Conservation (phyloP, 495 filamentous ascomycete species). For the Rhypophila decipiens region DNA sequence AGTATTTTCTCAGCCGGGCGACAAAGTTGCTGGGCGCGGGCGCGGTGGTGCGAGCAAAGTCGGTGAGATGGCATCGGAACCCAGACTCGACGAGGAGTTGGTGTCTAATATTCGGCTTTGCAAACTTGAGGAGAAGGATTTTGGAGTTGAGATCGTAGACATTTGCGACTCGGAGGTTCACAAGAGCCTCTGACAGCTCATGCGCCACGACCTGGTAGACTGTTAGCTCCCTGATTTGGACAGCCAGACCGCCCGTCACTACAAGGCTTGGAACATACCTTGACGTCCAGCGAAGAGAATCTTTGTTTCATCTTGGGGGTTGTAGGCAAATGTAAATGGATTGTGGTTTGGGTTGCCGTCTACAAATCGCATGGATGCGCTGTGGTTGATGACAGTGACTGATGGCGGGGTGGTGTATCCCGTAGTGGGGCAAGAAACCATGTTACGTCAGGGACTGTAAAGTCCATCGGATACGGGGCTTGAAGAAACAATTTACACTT, state of each 20-base stretch:
- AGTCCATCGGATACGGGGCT: too few relatives aligned
- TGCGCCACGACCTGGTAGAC: slow-evolving; percentile 78
- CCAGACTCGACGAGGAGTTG: slow-evolving; percentile 90
- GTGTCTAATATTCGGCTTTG: slow-evolving; percentile 77
- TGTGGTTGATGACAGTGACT: too few relatives aligned
- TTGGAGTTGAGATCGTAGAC: slow-evolving; percentile 92
- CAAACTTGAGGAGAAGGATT: slow-evolving; percentile 89
- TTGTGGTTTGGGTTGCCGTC: too few relatives aligned
- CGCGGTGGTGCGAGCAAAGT: slow-evolving; percentile 79
- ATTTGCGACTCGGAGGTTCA: slow-evolving; percentile 77
- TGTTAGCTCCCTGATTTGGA: too few relatives aligned
- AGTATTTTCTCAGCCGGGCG: slow-evolving; percentile 70
- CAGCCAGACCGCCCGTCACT: too few relatives aligned
- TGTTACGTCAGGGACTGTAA: too few relatives aligned
- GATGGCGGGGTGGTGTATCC: too few relatives aligned
- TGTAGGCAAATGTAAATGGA: too few relatives aligned
- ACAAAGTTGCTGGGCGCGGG: slow-evolving; percentile 80
- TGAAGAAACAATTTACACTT: too few relatives aligned
- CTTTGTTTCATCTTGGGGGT: slow-evolving; percentile 81
- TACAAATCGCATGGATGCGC: too few relatives aligned
- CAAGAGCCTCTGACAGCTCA: slow-evolving; percentile 72
- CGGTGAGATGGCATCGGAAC: slow-evolving; percentile 91
- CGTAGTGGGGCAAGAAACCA: too few relatives aligned
- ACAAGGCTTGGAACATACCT: slow-evolving; percentile 46
- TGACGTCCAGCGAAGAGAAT: slow-evolving; percentile 90